Percentiles rank a stretch among this genome's conserved stretches.
Evolutionary conservation across 495 filamentous ascomycete species (phyloP).

Genomic region (Aspergillus incahuasiensis): DNA sequence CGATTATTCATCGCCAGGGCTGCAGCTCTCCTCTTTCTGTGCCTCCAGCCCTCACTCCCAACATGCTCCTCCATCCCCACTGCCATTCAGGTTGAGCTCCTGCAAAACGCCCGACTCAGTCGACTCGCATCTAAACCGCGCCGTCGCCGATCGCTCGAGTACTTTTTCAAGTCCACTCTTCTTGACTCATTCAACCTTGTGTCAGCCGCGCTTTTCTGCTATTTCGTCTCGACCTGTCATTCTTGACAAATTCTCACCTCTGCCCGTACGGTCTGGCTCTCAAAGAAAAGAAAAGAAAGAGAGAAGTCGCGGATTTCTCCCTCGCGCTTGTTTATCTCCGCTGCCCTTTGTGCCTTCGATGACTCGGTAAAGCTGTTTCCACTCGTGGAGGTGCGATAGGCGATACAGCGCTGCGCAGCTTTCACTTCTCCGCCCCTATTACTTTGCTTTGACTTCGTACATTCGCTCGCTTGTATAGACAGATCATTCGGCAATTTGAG

Average conservation of each 20-base stretch:
- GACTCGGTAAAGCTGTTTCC: conserved; percentile 20
- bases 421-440: conserved; percentile 12
- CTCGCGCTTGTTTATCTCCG: not conserved
- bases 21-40: not conserved
- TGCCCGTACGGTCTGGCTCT: not conserved
- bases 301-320: conserved; percentile 1
- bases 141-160: not conserved
- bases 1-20: not conserved
- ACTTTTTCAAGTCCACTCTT: not conserved
- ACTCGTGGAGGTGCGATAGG: conserved; percentile 20
- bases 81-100: not conserved
- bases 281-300: not conserved
- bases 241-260: not conserved
- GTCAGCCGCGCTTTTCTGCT: not conserved
- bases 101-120: not conserved
- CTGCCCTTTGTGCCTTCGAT: conserved; percentile 13
- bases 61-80: not conserved
- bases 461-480: not conserved
- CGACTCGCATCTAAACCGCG: conserved; percentile 1
- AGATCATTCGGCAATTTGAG: not conserved
- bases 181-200: conserved; percentile 6
- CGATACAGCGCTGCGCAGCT: conserved; percentile 17
- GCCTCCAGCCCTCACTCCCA: not conserved
- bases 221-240: not conserved
- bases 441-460: not conserved